Base-by-base conservation (phyloP, 139 green algal genomes). In the Zygnema circumcarinatum region DNA sequence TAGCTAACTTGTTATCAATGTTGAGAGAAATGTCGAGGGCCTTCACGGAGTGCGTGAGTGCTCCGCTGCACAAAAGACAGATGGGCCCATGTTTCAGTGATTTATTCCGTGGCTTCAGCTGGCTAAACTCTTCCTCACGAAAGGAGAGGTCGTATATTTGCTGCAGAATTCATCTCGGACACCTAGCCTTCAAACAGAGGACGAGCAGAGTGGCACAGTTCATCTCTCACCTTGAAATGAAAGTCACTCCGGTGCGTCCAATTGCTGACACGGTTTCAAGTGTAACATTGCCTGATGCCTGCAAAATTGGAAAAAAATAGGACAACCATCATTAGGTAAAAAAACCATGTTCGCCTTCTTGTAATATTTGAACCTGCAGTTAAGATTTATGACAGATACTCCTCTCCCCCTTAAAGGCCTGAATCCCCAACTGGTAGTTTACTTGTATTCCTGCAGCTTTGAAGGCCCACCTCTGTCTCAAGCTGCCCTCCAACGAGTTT, bases 11-110 rank as follows among this genome's bases (percentile, higher is more conserved):
- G 41, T 47, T 86, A 33, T 91, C 85, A 53, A 93, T 91, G 88
- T 93, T 93, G 31, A 99, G 91, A 0, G 94, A 98, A 32, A 99
- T 99, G 89, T 99, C 97, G 39, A 98, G 81, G 0, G 97, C 97
- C 0, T 80, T 91, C 1, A 99, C 96, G 3, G 94, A 98, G 88
- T 99, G 97, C 22, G 97, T 99, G 2, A 99, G 85, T 0, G 95
- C 94, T 0, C 97, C 97, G 38, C 87, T 91, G 87, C 20, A 79
- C n/a, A n/a, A n/a, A n/a, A n/a, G n/a, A n/a, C n/a, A n/a, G n/a
- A n/a, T n/a, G n/a, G n/a, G 35, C 39, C n/a, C n/a, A n/a, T n/a
- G n/a, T n/a, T n/a, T 72, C 56, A 72, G 56, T 29, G 56, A 25
- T 25, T 72, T 25, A 72, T 72, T 29, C 56, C 56, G 56, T 72